Evolutionary conservation across 2,329 filamentous ascomycete genomes (phyloP).

Genomic region (Pyrenochaeta sp.): DNA sequence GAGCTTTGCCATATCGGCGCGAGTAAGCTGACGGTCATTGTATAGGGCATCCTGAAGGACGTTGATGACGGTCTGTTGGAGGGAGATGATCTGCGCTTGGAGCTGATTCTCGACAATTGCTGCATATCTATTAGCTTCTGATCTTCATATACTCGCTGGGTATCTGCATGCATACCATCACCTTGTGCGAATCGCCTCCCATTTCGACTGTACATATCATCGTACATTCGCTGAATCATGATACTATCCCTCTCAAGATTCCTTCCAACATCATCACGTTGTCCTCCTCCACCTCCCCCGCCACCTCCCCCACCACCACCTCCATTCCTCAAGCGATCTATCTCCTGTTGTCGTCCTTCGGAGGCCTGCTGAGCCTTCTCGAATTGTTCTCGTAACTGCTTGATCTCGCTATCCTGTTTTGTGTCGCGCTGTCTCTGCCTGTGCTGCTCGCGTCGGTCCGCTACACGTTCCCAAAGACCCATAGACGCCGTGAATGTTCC

Average conservation of each 20-base stretch:
- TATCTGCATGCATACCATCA: slow-evolving; percentile 43
- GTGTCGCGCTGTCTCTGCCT: slow-evolving; percentile 51
- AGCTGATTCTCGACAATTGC: slow-evolving; percentile 54
- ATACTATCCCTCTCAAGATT: slow-evolving; percentile 44
- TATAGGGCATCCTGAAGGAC: slow-evolving; percentile 55
- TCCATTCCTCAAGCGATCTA: slow-evolving; percentile 29
- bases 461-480: slow-evolving; percentile 53
- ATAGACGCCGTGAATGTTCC: slow-evolving; percentile 56
- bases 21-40: slow-evolving; percentile 50
- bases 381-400: slow-evolving; percentile 41
- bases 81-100: slow-evolving; percentile 53
- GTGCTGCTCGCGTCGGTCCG: slow-evolving; percentile 46
- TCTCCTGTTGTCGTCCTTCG: slow-evolving; percentile 35
- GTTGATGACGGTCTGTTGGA: slow-evolving; percentile 55
- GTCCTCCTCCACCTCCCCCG: slow-evolving; percentile 8
- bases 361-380: slow-evolving; percentile 39
- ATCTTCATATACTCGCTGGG: too few species aligned
- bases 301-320: neutral
- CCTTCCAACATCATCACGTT: slow-evolving; percentile 42
- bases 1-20: slow-evolving; percentile 51
- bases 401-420: slow-evolving; percentile 47
- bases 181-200: slow-evolving; percentile 50
- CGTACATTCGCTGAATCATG: slow-evolving; percentile 49
- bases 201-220: slow-evolving; percentile 47
- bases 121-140: slow-evolving; percentile 19